Evolutionary conservation across 2,329 filamentous ascomycete species (phyloP).

Genomic region (Trichoderma sp.): DNA sequence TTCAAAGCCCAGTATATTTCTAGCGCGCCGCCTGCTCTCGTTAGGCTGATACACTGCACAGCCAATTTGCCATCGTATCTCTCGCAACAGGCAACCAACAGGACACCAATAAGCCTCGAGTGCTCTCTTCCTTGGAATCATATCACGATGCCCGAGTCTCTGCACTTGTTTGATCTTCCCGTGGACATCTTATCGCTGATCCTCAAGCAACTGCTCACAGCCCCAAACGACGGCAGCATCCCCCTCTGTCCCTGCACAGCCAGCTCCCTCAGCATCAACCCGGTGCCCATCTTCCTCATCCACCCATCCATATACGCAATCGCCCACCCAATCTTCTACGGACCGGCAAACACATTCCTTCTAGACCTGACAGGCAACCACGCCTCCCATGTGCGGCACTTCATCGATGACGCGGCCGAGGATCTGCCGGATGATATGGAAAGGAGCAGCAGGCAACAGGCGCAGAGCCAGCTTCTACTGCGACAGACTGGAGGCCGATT

Average conservation of each 20-base stretch:
- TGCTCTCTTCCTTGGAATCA: not conserved
- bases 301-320: slow-evolving; percentile 38
- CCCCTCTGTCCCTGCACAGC: slow-evolving; percentile 34
- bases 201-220: slow-evolving; percentile 33
- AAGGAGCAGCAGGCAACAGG: not conserved
- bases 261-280: slow-evolving; percentile 25
- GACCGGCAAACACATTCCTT: slow-evolving; percentile 33
- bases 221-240: slow-evolving; percentile 25
- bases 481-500: not conserved
- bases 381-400: slow-evolving; percentile 31
- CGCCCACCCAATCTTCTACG: slow-evolving; percentile 37
- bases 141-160: slow-evolving; percentile 16
- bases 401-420: slow-evolving; percentile 27
- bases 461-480: not conserved
- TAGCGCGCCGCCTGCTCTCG: not conserved
- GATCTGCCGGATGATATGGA: slow-evolving; percentile 23
- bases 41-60: not conserved
- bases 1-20: not conserved
- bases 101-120: not conserved
- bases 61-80: not conserved
- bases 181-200: slow-evolving; percentile 38
- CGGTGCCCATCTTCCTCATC: slow-evolving; percentile 35
- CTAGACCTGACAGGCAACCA: slow-evolving; percentile 34
- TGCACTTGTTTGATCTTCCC: slow-evolving; percentile 38
- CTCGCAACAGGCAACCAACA: not conserved